These are phyloP conservation scores for Xylariaceae sp. DNA, from an alignment of 2,329 filamentous ascomycete species.

Conservation along the genomic window DNA sequence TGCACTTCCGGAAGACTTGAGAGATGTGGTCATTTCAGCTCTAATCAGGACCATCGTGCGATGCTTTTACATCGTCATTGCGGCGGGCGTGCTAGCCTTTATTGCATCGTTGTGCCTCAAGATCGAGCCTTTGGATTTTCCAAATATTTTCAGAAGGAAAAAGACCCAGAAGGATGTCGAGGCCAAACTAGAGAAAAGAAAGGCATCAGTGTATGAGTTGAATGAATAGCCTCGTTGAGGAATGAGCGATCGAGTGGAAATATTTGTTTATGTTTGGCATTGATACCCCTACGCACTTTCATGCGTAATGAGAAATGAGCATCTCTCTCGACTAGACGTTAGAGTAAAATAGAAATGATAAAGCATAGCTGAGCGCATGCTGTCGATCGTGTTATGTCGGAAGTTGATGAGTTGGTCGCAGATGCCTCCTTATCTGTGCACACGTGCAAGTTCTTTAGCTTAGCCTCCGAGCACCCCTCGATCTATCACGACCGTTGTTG, in stretches of 20 bases:
- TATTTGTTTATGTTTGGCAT: not conserved
- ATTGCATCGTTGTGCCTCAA: constrained; percentile 13
- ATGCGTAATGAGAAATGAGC: not conserved
- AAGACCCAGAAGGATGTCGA: not conserved
- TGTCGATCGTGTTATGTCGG: no score
- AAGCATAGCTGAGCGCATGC: no score
- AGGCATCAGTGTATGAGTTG: not conserved
- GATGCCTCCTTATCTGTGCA: no score
- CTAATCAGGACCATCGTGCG: constrained; percentile 27
- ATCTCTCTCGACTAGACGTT: not conserved
- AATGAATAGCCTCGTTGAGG: not conserved
- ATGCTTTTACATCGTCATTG: constrained; percentile 28
- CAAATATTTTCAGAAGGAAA: not conserved
- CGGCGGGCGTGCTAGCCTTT: constrained; percentile 26
- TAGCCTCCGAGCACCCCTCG: no score
- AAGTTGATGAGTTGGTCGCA: no score
- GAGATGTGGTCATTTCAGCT: constrained; percentile 19
- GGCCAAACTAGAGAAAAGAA: not conserved
- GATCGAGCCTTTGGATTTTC: constrained; percentile 12
- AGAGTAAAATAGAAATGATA: not conserved
- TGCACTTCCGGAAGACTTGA: constrained; percentile 16
- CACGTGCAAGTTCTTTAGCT: no score
- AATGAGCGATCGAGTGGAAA: not conserved
- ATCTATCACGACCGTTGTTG: no score
- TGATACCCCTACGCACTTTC: not conserved